Evolutionary conservation across 2,329 filamentous ascomycete genomes (phyloP).

Genomic region (Rosellinia necatrix): DNA sequence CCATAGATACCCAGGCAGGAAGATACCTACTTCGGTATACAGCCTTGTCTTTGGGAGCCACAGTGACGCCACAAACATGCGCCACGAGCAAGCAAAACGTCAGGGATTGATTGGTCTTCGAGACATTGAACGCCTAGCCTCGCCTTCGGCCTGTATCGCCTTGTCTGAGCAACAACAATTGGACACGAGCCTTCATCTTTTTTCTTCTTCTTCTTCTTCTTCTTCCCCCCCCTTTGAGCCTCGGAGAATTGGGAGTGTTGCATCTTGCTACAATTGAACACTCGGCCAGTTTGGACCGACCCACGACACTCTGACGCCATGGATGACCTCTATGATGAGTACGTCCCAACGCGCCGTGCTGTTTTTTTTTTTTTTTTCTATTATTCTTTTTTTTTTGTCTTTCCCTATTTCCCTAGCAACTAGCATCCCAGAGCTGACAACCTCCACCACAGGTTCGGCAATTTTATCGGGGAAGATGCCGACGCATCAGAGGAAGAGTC

Average conservation of each 20-base stretch:
- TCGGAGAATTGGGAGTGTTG: slow-evolving; percentile 15
- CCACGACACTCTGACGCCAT: slow-evolving; percentile 52
- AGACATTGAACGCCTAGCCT: too few relatives aligned
- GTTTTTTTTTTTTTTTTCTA: neutral
- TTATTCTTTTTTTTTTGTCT: too few relatives aligned
- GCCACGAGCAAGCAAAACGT: slow-evolving; percentile 9
- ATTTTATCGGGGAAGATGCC: slow-evolving; percentile 93
- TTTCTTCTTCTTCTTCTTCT: too few relatives aligned
- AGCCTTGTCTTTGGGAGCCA: too few relatives aligned
- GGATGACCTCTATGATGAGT: slow-evolving; percentile 99
- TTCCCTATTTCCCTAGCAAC: neutral
- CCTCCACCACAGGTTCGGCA: slow-evolving; percentile 74
- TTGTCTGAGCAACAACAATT: neutral
- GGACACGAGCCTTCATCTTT: neutral
- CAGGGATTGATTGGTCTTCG: too few relatives aligned
- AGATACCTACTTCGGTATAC: too few relatives aligned
- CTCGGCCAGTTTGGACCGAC: slow-evolving; percentile 27
- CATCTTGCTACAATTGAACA: slow-evolving; percentile 21
- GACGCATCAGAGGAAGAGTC: slow-evolving; percentile 86
- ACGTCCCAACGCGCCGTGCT: slow-evolving; percentile 34
- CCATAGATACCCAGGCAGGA: slow-evolving; percentile 1
- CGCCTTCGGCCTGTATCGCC: slow-evolving; percentile 9
- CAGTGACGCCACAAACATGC: too few relatives aligned
- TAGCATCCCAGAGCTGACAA: slow-evolving; percentile 15
- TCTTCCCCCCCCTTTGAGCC: too few relatives aligned